Evolutionary conservation across 352 stramenopile species (phyloP).

Genomic region (Aphanomyces stellatus): DNA sequence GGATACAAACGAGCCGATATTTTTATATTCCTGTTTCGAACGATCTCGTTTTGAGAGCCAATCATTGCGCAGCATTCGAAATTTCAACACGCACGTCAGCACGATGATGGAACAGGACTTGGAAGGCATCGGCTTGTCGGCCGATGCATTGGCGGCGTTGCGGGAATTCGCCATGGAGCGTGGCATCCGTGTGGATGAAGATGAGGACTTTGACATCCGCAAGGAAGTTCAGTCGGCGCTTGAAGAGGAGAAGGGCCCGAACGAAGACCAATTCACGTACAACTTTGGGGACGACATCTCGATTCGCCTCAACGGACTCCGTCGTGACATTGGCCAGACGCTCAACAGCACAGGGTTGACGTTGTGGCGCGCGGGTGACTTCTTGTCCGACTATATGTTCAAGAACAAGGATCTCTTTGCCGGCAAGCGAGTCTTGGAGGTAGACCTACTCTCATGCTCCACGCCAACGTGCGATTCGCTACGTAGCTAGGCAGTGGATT

Average conservation of each 20-base stretch:
- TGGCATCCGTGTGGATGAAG: constrained; percentile 31
- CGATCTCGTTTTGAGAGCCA: background rate
- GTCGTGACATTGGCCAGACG: constrained; percentile 52
- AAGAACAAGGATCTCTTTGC: constrained; percentile 23
- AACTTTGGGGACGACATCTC: constrained; percentile 38
- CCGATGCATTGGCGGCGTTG: constrained; percentile 33
- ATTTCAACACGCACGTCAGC: background rate
- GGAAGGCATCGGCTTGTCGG: constrained; percentile 38
- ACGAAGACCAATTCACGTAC: constrained; percentile 47
- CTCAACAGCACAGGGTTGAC: constrained; percentile 52
- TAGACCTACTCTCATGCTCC: background rate
- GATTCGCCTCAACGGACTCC: constrained; percentile 43
- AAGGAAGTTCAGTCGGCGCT: constrained; percentile 48
- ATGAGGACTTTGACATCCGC: constrained; percentile 34
- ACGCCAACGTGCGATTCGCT: constrained; percentile 22
- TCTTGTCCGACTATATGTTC: constrained; percentile 52
- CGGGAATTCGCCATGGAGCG: constrained; percentile 47
- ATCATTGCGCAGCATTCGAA: background rate
- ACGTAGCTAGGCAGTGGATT: constrained; percentile 53
- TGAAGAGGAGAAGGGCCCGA: constrained; percentile 37
- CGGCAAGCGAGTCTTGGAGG: constrained; percentile 9
- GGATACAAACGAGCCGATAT: background rate
- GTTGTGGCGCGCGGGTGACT: constrained; percentile 50
- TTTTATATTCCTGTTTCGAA: background rate
- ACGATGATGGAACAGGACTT: constrained; percentile 28